Conservation (phyloP, 768 basidiomycete genomes). For the Serendipita indica region DNA sequence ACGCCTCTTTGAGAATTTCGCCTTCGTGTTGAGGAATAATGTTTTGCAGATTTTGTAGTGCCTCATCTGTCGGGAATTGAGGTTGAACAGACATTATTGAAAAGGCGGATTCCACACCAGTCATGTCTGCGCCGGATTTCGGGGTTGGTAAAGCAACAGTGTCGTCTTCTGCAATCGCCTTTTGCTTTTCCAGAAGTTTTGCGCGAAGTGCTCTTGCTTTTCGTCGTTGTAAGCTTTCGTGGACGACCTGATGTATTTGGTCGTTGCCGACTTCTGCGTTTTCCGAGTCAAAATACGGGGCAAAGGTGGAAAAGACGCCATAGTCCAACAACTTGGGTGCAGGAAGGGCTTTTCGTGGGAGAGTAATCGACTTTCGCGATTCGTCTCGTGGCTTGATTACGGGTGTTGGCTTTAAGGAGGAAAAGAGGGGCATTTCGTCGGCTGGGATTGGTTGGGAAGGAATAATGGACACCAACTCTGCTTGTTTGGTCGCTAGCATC, state of each 20-base stretch:
- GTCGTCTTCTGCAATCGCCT: background rate
- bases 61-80: slow-evolving; percentile 14
- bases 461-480: slow-evolving; percentile 61
- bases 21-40: slow-evolving; percentile 43
- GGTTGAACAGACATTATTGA: slow-evolving; percentile 12
- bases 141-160: no score
- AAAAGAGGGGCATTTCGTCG: slow-evolving; percentile 18
- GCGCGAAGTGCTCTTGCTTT: slow-evolving; percentile 1
- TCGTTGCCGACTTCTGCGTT: slow-evolving; percentile 52
- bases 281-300: slow-evolving; percentile 64
- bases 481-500: slow-evolving; percentile 44
- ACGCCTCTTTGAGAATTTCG: slow-evolving; percentile 39
- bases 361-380: background rate
- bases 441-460: slow-evolving; percentile 35
- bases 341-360: slow-evolving; percentile 7
- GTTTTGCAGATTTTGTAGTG: slow-evolving; percentile 24
- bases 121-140: background rate
- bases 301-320: slow-evolving; percentile 59
- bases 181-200: background rate
- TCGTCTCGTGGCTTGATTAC: slow-evolving; percentile 22
- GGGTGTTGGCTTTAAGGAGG: slow-evolving; percentile 34
- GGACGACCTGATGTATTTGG: background rate
- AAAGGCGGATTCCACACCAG: background rate
- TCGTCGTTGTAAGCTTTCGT: slow-evolving; percentile 1
- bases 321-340: slow-evolving; percentile 49